These are phyloP conservation scores for Austroboletus novae-zelandiae DNA, from an alignment of 1,284 basidiomycete genomes.

Conservation along the genomic window DNA sequence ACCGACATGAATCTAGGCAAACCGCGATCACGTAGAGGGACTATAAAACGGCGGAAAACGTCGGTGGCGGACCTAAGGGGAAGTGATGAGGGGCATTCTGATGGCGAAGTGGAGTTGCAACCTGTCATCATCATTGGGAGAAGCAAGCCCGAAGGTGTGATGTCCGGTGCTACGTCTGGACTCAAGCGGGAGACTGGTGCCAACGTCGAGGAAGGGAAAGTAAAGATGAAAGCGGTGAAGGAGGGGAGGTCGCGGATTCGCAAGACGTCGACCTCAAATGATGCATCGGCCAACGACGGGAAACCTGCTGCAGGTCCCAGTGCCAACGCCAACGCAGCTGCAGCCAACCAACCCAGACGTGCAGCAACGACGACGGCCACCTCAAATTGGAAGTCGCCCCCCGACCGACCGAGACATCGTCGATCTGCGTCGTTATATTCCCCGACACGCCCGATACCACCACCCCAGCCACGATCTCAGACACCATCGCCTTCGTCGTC, in stretches of 20 bases:
- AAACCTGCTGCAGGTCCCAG: too few relatives aligned
- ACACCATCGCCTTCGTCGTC: not conserved
- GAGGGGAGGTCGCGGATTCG: too few relatives aligned
- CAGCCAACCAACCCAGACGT: slow-evolving; percentile 6
- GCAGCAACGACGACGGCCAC: slow-evolving; percentile 5
- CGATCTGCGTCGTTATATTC: slow-evolving; percentile 17
- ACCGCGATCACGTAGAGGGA: slow-evolving; percentile 4
- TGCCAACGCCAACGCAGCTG: too few relatives aligned
- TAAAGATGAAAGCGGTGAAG: too few relatives aligned
- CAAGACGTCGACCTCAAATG: too few relatives aligned
- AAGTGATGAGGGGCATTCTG: slow-evolving; percentile 26
- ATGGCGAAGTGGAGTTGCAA: slow-evolving; percentile 19
- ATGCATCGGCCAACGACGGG: too few relatives aligned
- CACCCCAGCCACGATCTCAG: not conserved
- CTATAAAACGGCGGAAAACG: slow-evolving; percentile 12
- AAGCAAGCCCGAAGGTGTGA: too few relatives aligned
- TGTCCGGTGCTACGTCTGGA: not conserved
- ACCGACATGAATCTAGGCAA: not conserved
- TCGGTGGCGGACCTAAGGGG: slow-evolving; percentile 28
- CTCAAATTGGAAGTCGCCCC: not conserved
- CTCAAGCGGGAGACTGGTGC: too few relatives aligned
- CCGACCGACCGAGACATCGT: slow-evolving; percentile 6
- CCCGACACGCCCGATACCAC: not conserved
- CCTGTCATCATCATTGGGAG: too few relatives aligned
- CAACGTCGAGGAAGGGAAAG: not conserved